phyloP scores from a whole-genome alignment of 345 rosid genomes.

The Rubroshorea leprosula region DNA sequence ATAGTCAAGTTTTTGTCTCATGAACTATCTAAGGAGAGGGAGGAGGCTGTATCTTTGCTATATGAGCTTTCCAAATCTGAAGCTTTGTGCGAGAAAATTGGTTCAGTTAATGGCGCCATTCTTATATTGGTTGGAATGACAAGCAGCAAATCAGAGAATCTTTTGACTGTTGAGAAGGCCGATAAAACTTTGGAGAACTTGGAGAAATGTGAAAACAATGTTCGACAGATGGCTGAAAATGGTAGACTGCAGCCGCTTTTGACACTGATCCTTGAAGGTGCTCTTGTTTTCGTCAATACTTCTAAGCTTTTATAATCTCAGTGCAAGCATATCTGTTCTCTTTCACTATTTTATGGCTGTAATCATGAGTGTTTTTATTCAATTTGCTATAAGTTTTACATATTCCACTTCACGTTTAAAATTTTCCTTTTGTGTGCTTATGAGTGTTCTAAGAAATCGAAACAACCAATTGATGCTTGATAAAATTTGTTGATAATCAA shows the following conservation, averaged over 20 bases:
- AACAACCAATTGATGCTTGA: no score
- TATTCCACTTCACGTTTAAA: no score
- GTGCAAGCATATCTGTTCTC: constrained; percentile 1
- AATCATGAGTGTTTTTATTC: no score
- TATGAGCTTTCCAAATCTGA: constrained; percentile 85
- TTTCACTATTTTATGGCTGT: no score
- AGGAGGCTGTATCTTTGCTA: constrained; percentile 78
- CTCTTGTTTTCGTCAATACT: constrained; percentile 7
- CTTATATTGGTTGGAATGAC: constrained; percentile 85
- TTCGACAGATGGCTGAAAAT: constrained; percentile 82
- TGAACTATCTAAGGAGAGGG: constrained; percentile 76
- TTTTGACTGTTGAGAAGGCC: constrained; percentile 81
- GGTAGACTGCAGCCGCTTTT: constrained; percentile 86
- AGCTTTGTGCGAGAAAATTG: constrained; percentile 83
- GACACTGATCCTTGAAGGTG: constrained; percentile 78
- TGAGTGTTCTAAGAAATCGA: no score
- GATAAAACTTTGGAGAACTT: constrained; percentile 71
- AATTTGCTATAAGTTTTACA: no score
- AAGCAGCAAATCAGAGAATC: constrained; percentile 81
- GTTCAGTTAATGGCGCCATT: constrained; percentile 83
- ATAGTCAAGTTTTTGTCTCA: constrained; percentile 73
- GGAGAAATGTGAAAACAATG: constrained; percentile 75
- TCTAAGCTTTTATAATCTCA: constrained; percentile 14
- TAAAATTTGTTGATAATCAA: no score
- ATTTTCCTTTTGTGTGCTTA: no score